A percentile compares a stretch with the other conserved stretches of the same genome.
These are phyloP conservation scores for Torulaspora delbrueckii DNA, from an alignment of 805 yeast genomes.

Conservation along the genomic window DNA sequence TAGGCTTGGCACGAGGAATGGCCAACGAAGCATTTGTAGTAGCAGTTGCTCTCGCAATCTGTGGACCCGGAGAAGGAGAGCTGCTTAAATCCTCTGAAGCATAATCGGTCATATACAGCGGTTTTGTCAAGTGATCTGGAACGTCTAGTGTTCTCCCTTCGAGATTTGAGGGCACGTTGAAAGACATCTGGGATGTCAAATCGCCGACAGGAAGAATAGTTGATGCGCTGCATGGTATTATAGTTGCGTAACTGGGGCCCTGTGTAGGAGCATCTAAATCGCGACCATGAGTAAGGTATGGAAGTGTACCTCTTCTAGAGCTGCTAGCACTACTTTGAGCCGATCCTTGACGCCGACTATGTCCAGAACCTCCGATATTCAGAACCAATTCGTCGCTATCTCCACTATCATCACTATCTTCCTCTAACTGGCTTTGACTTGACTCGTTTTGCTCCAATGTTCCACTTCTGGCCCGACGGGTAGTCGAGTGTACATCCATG, in stretches of 20 bases:
- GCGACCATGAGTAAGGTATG: conserved; percentile 6
- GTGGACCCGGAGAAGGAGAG: not conserved
- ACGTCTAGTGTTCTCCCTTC: not conserved
- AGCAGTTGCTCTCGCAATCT: conserved; percentile 2
- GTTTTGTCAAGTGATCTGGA: not conserved
- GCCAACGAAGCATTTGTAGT: conserved; percentile 7
- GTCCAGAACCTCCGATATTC: conserved; percentile 20
- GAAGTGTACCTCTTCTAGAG: conserved; percentile 12
- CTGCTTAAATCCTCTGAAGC: not conserved
- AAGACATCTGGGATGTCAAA: conserved; percentile 1
- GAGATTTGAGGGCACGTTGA: not conserved
- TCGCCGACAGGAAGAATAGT: not conserved
- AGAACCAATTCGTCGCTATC: conserved; percentile 21
- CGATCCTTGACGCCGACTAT: conserved; percentile 19
- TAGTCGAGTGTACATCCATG: conserved; percentile 7
- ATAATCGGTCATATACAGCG: conserved; percentile 2
- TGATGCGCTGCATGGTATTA: conserved; percentile 1
- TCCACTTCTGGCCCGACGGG: conserved; percentile 1
- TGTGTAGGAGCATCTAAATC: not conserved
- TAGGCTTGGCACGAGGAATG: conserved; percentile 10
- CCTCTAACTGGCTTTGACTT: not conserved
- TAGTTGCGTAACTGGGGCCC: conserved; percentile 3
- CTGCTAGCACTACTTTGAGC: conserved; percentile 13
- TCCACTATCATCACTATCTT: conserved; percentile 8
- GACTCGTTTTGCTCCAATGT: not conserved